Conservation (phyloP, 2,329 filamentous ascomycete genomes). For the Hortaea werneckii region DNA sequence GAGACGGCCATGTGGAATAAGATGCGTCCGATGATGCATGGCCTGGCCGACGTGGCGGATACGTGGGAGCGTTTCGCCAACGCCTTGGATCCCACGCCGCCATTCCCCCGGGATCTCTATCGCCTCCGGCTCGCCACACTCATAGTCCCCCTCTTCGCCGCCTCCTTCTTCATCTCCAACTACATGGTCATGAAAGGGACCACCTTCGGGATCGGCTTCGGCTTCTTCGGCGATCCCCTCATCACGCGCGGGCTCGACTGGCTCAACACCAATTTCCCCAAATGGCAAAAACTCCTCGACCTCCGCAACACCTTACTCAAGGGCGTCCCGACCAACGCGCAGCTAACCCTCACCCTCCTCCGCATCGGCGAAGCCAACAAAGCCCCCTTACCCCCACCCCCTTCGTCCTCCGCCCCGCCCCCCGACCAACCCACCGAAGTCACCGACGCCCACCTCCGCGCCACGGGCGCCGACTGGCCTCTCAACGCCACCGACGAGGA, state of each 20-base stretch:
- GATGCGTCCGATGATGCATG: constrained; percentile 63
- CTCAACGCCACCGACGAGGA: constrained; percentile 56
- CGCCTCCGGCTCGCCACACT: constrained; percentile 37
- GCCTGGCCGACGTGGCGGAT: constrained; percentile 49
- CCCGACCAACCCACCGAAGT: constrained; percentile 42
- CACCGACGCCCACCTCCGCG: constrained; percentile 40
- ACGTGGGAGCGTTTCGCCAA: constrained; percentile 55
- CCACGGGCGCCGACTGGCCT: constrained; percentile 43
- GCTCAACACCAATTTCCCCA: constrained; percentile 52
- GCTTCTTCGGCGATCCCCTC: constrained; percentile 71
- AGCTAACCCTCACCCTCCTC: constrained; percentile 69
- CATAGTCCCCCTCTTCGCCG: constrained; percentile 33
- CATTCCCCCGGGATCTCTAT: constrained; percentile 36
- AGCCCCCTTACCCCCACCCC: constrained; percentile 59
- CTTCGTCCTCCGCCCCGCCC: constrained; percentile 34
- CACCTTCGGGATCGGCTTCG: constrained; percentile 59
- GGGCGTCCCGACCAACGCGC: constrained; percentile 76
- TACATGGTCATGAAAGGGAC: constrained; percentile 51
- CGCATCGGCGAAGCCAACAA: constrained; percentile 74
- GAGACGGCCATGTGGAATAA: constrained; percentile 67
- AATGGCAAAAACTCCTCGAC: constrained; percentile 67
- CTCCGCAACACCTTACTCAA: constrained; percentile 67
- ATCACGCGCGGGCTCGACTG: constrained; percentile 50
- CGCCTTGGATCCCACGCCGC: constrained; percentile 39
- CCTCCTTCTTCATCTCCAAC: constrained; percentile 36